Evolutionary conservation across 192 early-diverging fungal species (phyloP), one percentile per base, ranked within the genome.

Genomic region (Podila epicladia): DNA sequence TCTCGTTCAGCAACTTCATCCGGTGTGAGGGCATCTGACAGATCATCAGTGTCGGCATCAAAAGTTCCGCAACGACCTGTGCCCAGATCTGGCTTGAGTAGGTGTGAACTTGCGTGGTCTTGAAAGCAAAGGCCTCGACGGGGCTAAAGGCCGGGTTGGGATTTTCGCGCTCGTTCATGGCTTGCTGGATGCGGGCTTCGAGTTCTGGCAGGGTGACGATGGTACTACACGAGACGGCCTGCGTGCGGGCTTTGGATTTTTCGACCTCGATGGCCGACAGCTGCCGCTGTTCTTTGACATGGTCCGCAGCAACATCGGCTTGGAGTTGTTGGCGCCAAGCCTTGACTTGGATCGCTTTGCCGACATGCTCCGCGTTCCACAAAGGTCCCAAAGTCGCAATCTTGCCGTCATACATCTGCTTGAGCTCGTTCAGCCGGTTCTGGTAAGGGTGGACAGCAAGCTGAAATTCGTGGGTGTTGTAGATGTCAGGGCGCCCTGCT

Each of bases 31-130:
- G 48, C 20, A 65, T 45, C 22, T 45, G 38, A 29, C 7, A 12
- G 45, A 50, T 61, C 67, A 80, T 73, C 57, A 69, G 1, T 0
- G 13, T 28, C 11, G 77, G 71, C 67, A 80, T 64, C 41, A 80
- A n/a, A 24, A 80, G 28, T 62, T 80, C 77, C 0, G 71, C 64
- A 0, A 80, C 77, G 13, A 80, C 29, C n/a, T 58, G 65, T 3
- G 77, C 66, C 77, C 77, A 80, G 20, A 45, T 20, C 29, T 55
- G 32, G 9, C 31, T 35, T 11, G 5, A 19, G 12, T 20, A 24
- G 12, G 65, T 67, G 0, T 57, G 5, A 12, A 79, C 29, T 19
- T 79, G 65, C 0, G 49, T 28, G 9, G 29, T 19, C 31, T 48
- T 58, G n/a, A 79, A 29, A 2, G n/a, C 6, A 59, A 79, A 72